These are phyloP conservation scores for Catunica adiposa DNA, from an alignment of 2,329 filamentous ascomycete genomes.

Conservation along the genomic window DNA sequence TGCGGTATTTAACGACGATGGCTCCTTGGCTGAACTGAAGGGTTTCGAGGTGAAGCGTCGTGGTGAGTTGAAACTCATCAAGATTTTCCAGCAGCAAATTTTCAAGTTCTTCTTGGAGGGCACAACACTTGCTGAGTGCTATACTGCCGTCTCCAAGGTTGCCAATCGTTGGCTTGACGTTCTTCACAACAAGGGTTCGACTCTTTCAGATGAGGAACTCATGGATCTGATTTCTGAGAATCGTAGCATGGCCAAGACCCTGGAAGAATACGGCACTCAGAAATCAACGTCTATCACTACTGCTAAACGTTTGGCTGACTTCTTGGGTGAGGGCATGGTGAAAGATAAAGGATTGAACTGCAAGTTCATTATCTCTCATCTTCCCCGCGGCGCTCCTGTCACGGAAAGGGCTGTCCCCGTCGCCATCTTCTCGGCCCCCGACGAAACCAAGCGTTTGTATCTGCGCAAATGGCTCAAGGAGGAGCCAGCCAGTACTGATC, in stretches of 20 bases:
- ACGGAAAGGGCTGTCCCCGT: conserved; percentile 90
- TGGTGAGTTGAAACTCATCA: conserved; percentile 97
- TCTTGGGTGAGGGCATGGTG: conserved; percentile 94
- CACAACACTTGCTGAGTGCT: conserved; percentile 71
- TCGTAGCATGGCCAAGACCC: conserved; percentile 89
- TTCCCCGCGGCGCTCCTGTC: conserved; percentile 74
- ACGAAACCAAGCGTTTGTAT: conserved; percentile 72
- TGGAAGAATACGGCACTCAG: conserved; percentile 88
- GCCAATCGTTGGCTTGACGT: conserved; percentile 96
- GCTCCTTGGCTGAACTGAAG: conserved; percentile 85
- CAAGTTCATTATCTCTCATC: conserved; percentile 95
- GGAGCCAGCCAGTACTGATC: conserved; percentile 80
- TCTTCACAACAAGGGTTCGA: conserved; percentile 70
- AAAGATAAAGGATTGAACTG: conserved; percentile 98
- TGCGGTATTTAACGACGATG: conserved; percentile 96
- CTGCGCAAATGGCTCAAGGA: conserved; percentile 92
- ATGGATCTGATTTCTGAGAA: conserved; percentile 99
- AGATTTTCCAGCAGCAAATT: conserved; percentile 97
- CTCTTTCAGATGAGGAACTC: conserved; percentile 85
- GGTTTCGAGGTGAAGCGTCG: conserved; percentile 95
- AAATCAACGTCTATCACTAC: conserved; percentile 99
- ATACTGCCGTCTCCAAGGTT: conserved; percentile 79
- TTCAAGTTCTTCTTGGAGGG: conserved; percentile 99
- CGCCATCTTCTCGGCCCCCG: conserved; percentile 90
- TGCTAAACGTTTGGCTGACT: conserved; percentile 84